phyloP scores from a whole-genome alignment of 768 basidiomycete genomes.

The Termitomyces sp. region DNA sequence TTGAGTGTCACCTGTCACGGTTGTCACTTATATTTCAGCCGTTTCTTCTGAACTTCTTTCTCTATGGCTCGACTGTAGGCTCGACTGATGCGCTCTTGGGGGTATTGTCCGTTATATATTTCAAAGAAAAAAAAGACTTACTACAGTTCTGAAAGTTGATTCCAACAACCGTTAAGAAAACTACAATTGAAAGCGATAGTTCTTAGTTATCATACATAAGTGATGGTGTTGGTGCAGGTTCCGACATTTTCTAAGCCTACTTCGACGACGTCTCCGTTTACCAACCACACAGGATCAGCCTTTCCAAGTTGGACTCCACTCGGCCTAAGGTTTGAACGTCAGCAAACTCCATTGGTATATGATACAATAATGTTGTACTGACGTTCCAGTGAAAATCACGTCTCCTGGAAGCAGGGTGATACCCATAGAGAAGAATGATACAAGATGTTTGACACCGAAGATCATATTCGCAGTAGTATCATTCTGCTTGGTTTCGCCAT shows the following conservation, averaged over 20 bases:
- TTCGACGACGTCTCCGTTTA: slow-evolving; percentile 20
- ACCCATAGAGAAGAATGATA: slow-evolving; percentile 40
- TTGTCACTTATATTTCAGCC: too few species aligned
- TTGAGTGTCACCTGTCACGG: too few species aligned
- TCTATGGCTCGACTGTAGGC: background rate
- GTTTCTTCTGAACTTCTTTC: background rate
- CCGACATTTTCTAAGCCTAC: slow-evolving; percentile 21
- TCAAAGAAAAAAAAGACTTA: background rate
- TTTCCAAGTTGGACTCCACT: slow-evolving; percentile 17
- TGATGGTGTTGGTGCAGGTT: slow-evolving; percentile 18
- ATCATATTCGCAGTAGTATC: slow-evolving; percentile 37
- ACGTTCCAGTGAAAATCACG: slow-evolving; percentile 39
- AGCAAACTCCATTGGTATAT: background rate
- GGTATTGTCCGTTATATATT: background rate
- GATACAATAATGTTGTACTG: slow-evolving; percentile 9
- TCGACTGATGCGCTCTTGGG: background rate
- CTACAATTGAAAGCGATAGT: background rate
- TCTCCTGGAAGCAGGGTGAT: slow-evolving; percentile 35
- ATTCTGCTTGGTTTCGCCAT: slow-evolving; percentile 31
- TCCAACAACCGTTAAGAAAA: background rate
- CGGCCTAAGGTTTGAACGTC: slow-evolving; percentile 8
- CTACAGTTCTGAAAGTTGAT: background rate
- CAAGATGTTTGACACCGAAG: slow-evolving; percentile 32
- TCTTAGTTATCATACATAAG: slow-evolving; percentile 7
- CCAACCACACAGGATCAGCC: slow-evolving; percentile 18